These are phyloP conservation scores for Crataegus laevigata DNA, from an alignment of 306 rosid genomes.

Conservation along the genomic window DNA sequence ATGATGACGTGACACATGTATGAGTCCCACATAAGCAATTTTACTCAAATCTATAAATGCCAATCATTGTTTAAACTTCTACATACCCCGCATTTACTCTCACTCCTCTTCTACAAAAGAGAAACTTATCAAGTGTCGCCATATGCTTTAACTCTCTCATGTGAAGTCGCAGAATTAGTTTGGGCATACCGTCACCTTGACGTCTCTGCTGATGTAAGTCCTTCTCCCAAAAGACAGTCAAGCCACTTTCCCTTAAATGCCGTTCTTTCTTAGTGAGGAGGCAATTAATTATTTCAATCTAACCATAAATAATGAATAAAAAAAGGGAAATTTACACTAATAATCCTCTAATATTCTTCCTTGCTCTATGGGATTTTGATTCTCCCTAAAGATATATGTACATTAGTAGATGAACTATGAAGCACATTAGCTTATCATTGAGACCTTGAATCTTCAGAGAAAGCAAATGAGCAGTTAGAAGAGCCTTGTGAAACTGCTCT, in stretches of 20 bases:
- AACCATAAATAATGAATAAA: slow-evolving; percentile 2
- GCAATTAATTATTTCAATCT: slow-evolving; percentile 16
- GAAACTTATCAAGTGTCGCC: background rate
- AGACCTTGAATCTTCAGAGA: slow-evolving; percentile 59
- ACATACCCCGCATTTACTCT: slow-evolving; percentile 14
- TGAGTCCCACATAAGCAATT: no score
- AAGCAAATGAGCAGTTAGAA: slow-evolving; percentile 60
- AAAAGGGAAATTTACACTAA: slow-evolving; percentile 11
- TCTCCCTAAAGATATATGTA: slow-evolving; percentile 18
- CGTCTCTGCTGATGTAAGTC: background rate
- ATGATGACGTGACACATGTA: no score
- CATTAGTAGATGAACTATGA: background rate
- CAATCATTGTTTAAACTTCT: slow-evolving; percentile 52
- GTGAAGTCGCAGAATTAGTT: background rate
- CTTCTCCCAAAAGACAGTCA: background rate
- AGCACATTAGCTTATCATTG: background rate
- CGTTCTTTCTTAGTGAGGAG: background rate
- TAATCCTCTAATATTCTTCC: slow-evolving; percentile 16
- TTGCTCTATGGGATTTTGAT: slow-evolving; percentile 17
- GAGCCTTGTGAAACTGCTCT: slow-evolving; percentile 49
- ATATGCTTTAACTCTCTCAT: background rate
- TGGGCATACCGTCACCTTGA: background rate
- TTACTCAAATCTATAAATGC: background rate
- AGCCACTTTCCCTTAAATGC: background rate
- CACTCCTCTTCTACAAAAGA: background rate